These are phyloP conservation scores for Ophidiomyces ophidiicola DNA, from an alignment of 2,329 filamentous ascomycete genomes.

Conservation along the genomic window DNA sequence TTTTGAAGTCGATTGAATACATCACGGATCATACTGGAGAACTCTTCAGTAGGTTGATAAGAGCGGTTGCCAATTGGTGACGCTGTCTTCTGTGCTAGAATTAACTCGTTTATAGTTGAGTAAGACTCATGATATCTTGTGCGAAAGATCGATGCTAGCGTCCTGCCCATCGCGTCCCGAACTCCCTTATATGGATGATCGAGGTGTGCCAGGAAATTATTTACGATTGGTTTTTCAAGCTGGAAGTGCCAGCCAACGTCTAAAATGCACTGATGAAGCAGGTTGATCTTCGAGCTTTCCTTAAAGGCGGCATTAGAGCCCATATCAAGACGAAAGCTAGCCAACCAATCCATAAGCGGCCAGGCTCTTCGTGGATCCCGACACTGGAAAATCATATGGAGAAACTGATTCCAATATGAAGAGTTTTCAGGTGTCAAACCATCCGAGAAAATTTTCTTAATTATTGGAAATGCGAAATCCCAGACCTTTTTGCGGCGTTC, in stretches of 20 bases:
- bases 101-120: constrained; percentile 59
- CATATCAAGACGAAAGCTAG: constrained; percentile 84
- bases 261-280: constrained; percentile 76
- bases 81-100: constrained; percentile 63
- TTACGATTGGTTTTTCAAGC: constrained; percentile 70
- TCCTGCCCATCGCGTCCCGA: constrained; percentile 83
- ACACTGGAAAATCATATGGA: constrained; percentile 76
- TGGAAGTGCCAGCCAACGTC: constrained; percentile 96
- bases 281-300: constrained; percentile 87
- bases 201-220: constrained; percentile 80
- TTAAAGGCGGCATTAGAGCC: constrained; percentile 95
- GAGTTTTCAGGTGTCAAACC: constrained; percentile 89
- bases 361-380: constrained; percentile 81
- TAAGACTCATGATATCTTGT: constrained; percentile 93
- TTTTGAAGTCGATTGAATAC: constrained; percentile 69
- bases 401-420: constrained; percentile 85
- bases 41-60: constrained; percentile 66
- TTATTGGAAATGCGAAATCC: constrained; percentile 80
- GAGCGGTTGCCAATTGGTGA: constrained; percentile 77
- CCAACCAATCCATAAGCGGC: constrained; percentile 72
- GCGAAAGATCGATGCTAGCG: constrained; percentile 76
- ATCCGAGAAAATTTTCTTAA: constrained; percentile 77
- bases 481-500: constrained; percentile 66
- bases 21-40: constrained; percentile 55
- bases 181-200: constrained; percentile 98